phyloP scores from a whole-genome alignment of 495 filamentous ascomycete species.

The Durotheca rogersii region DNA sequence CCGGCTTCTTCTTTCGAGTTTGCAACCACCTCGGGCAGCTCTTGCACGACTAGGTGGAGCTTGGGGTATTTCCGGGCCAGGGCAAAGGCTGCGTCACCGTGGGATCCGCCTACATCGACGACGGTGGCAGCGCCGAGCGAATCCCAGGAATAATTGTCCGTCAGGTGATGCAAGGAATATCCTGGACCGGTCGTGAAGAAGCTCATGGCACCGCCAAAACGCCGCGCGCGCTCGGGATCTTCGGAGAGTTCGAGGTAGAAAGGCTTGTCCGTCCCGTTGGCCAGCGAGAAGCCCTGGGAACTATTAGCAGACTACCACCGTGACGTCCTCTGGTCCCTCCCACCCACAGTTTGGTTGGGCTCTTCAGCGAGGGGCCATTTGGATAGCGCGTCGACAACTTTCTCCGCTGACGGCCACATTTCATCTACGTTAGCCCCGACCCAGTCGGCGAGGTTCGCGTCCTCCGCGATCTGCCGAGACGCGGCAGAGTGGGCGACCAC shows the following conservation, averaged over 20 bases:
- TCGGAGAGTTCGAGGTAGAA: conserved; percentile 35
- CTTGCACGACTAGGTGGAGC: conserved; percentile 26
- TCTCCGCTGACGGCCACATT: conserved; percentile 21
- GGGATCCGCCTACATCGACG: conserved; percentile 40
- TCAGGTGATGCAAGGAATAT: conserved; percentile 11
- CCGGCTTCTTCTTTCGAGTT: conserved; percentile 13
- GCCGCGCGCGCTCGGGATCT: conserved; percentile 19
- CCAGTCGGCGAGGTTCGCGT: conserved; percentile 35
- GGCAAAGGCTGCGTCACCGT: conserved; percentile 13
- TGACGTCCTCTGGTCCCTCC: background rate
- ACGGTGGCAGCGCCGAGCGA: conserved; percentile 9
- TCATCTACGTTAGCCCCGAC: conserved; percentile 32
- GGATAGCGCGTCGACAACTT: conserved; percentile 27
- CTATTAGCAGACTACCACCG: conserved; percentile 11
- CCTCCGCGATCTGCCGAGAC: conserved; percentile 40
- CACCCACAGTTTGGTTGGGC: conserved; percentile 36
- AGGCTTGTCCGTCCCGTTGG: conserved; percentile 35
- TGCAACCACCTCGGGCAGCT: conserved; percentile 35
- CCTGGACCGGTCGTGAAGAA: conserved; percentile 8
- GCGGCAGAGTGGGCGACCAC: conserved; percentile 31
- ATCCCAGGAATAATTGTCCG: conserved; percentile 25
- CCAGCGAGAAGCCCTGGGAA: conserved; percentile 37
- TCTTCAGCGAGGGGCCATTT: conserved; percentile 31
- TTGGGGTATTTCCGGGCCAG: conserved; percentile 14
- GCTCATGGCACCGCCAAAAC: conserved; percentile 24